Evolutionary conservation across 371 early-diverging fungal species (phyloP), one percentile per base, ranked within the genome.

Genomic region (Mortierella polycephala): DNA sequence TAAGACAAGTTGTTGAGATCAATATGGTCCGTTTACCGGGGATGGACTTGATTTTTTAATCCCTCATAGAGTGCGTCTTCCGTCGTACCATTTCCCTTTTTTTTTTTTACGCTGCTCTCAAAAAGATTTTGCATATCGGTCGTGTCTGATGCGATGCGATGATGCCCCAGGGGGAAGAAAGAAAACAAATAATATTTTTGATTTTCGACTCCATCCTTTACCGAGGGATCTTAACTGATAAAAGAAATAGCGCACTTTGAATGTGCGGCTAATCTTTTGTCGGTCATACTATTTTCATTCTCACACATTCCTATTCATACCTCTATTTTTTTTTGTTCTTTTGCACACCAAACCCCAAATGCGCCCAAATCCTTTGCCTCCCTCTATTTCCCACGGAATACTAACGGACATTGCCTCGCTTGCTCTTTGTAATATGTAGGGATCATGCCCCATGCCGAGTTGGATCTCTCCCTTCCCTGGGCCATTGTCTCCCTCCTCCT

Each of bases 371-470:
- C n/a, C n/a, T n/a, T n/a, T n/a, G n/a, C 30, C 30, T 30, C 30
- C 30, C 30, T 47, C 47, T 11, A n/a, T n/a, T 47, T 12, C 16
- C n/a, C 47, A 14, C 47, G n/a, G 16, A 47, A 47, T n/a, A 10
- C 47, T 47, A 47, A 47, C 47, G 47, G 30, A 30, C 1, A 14
- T 47, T 47, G 16, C 12, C 47, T 9, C n/a, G n/a, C 10, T 47
- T 47, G 12, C 16, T 47, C 47, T 47, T 44, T n/a, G 21, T 21
- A 21, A 14, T 23, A 40, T 7, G n/a, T 60, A 77, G 77, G 77
- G 72, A 77, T 77, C 49, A 77, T 77, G 72, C 77, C 77, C 14
- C 77, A 77, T 16, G 77, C 77, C 7, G 77, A 77, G 42, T 60
- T 61, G 20, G 77, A 77, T 39, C n/a, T 77, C n/a, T 53, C 68